Evolutionary conservation across 352 stramenopile species (phyloP), one percentile per base, ranked within the genome.

Genomic region (Stramenopiles sp.): DNA sequence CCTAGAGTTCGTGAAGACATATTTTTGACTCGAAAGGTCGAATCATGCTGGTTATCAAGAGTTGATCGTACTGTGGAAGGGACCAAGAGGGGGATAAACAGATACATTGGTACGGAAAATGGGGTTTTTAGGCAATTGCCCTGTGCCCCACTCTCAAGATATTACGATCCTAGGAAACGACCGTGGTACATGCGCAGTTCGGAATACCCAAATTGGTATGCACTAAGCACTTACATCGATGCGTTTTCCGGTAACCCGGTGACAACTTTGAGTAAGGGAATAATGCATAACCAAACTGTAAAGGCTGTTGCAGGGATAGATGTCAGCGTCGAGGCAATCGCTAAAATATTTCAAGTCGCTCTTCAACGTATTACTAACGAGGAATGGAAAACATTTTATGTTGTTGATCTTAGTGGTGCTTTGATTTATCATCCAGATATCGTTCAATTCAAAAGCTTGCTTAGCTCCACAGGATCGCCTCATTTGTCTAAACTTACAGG

Each of bases 81-180:
- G 43, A 63, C 43, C 12, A 18, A 12, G 43, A n/a, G n/a, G n/a
- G 43, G 12, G 12, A 63, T 63, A 18, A 25, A 12, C 25, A 63
- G 25, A 63, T 63, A 63, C 25, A 18, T 63, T 63, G 43, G 43
- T 18, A 63, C 43, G 25, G 25, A 12, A 25, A 63, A 63, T 63
- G 43, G 43, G 12, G 43, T 63, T 63, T 63, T 63, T 25, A 12
- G 43, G 25, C 12, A 63, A 63, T 63, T 63, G 43, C 12, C 43
- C 25, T 12, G 43, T 25, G 43, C 43, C 12, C 43, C 43, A 12
- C 12, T 18, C 12, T 63, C 43, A 63, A 12, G 43, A 12, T 63
- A 18, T 63, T 63, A 63, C 43, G 43, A 63, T 63, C 43, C 43
- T 63, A 63, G 43, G 25, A 63, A 63, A 63, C 43, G 43, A 25